Conservation (phyloP, 148 eudicot genomes). For the Limonium bicolor region DNA sequence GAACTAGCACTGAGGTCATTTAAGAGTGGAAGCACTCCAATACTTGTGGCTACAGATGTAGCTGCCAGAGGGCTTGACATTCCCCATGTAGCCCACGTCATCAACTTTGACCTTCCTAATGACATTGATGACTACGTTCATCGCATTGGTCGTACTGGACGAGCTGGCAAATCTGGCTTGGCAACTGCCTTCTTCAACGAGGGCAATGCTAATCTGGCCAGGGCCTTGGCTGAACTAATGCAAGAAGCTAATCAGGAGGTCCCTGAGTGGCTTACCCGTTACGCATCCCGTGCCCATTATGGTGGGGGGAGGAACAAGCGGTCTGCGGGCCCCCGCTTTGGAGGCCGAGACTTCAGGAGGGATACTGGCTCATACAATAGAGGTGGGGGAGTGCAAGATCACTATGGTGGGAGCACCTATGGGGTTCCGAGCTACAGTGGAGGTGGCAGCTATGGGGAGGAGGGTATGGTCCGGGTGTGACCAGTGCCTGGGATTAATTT, state of each 20-base stretch:
- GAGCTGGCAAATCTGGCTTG: constrained; percentile 82
- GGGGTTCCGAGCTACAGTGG: constrained; percentile 10
- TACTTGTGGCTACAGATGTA: constrained; percentile 81
- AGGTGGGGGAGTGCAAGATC: constrained; percentile 13
- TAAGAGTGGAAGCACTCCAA: constrained; percentile 62
- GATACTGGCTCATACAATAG: constrained; percentile 16
- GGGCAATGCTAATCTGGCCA: constrained; percentile 40
- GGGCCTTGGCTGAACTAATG: constrained; percentile 56
- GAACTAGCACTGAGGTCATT: constrained; percentile 71
- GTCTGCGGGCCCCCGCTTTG: constrained; percentile 42
- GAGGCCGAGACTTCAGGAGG: constrained; percentile 63
- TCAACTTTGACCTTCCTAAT: constrained; percentile 84
- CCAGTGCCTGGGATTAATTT: constrained; percentile 71
- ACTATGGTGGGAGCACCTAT: constrained; percentile 26
- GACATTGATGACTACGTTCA: constrained; percentile 90
- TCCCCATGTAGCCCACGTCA: constrained; percentile 72
- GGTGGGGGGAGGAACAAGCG: constrained; percentile 44
- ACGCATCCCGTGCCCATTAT: constrained; percentile 31
- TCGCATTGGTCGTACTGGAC: constrained; percentile 84
- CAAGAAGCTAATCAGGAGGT: constrained; percentile 80
- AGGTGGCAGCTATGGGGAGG: constrained; percentile 9
- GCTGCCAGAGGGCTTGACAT: constrained; percentile 89
- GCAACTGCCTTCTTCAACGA: constrained; percentile 87
- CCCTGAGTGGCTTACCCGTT: constrained; percentile 59
- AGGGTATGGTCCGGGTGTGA: constrained; percentile 24